phyloP scores from a whole-genome alignment of 2,329 filamentous ascomycete species.

The Zymoseptoria crescenta region DNA sequence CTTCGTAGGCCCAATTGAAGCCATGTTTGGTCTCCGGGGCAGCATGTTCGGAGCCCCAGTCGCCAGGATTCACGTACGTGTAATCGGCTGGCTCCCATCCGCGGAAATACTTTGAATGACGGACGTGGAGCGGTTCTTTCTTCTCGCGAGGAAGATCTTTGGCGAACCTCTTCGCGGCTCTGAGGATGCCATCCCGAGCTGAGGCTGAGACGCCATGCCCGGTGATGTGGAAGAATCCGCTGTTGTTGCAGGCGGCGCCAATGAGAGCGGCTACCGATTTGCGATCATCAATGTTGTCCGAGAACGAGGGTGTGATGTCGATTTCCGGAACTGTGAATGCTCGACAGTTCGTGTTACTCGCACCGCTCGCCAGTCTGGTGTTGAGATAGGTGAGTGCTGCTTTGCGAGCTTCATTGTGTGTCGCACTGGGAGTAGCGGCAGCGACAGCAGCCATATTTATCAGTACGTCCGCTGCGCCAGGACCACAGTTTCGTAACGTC shows the following conservation, averaged over 20 bases:
- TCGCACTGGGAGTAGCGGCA: slow-evolving; percentile 9
- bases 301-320: slow-evolving; percentile 33
- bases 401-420: slow-evolving; percentile 28
- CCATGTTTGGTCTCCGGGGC: slow-evolving; percentile 35
- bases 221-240: slow-evolving; percentile 36
- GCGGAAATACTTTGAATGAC: slow-evolving; percentile 33
- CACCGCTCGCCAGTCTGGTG: slow-evolving; percentile 24
- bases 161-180: slow-evolving; percentile 33
- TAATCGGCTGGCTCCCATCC: slow-evolving; percentile 37
- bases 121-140: slow-evolving; percentile 35
- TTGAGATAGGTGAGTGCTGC: slow-evolving; percentile 30
- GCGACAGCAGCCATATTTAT: not conserved
- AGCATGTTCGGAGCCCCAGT: slow-evolving; percentile 17
- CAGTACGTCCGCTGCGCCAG: not conserved
- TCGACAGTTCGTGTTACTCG: slow-evolving; percentile 3
- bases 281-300: slow-evolving; percentile 24
- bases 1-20: slow-evolving; percentile 39
- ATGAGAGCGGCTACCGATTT: slow-evolving; percentile 34
- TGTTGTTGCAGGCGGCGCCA: slow-evolving; percentile 32
- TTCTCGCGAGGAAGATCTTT: slow-evolving; percentile 26
- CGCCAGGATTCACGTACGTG: slow-evolving; percentile 34
- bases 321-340: slow-evolving; percentile 33
- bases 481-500: not conserved
- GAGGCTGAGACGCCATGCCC: slow-evolving; percentile 29
- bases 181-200: slow-evolving; percentile 27